These are phyloP conservation scores for Cladophialophora chaetospira DNA, from an alignment of 2,329 filamentous ascomycete species.

Conservation along the genomic window DNA sequence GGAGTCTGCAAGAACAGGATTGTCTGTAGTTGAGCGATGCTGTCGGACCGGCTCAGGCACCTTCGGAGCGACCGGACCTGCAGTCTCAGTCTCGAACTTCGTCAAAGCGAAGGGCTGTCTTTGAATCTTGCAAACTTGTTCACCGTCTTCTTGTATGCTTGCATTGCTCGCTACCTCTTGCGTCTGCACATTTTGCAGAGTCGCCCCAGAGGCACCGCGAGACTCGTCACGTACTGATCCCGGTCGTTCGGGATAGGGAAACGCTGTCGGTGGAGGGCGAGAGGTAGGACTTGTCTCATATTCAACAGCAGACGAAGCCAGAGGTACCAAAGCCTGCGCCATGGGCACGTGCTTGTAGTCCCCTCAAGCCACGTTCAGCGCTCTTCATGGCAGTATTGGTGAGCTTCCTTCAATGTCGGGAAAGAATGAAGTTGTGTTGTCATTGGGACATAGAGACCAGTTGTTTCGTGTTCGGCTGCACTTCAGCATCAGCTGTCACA, in stretches of 20 bases:
- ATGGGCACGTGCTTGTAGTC: constrained; percentile 1
- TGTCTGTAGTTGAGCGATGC: constrained; percentile 9
- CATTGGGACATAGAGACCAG: no score
- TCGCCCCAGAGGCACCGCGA: constrained; percentile 10
- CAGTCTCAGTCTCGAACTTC: constrained; percentile 25
- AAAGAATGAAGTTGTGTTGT: no score
- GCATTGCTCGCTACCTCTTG: neutral
- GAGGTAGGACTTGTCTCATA: constrained; percentile 10
- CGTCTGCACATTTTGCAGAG: constrained; percentile 10
- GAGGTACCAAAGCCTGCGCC: constrained; percentile 20
- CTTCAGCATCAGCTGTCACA: no score
- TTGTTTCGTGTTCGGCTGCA: no score
- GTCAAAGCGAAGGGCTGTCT: constrained; percentile 11
- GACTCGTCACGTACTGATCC: neutral
- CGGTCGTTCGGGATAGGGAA: constrained; percentile 10
- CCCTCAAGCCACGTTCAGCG: neutral
- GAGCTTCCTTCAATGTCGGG: no score
- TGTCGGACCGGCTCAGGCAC: constrained; percentile 6
- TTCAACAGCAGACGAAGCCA: constrained; percentile 16
- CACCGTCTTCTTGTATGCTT: neutral
- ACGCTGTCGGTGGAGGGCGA: constrained; percentile 20
- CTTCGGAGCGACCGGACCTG: constrained; percentile 12
- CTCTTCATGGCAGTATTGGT: no score
- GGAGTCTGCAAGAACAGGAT: neutral
- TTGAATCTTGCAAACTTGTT: constrained; percentile 1